phyloP scores from a whole-genome alignment of 345 rosid species.

The Dipteronia sinensis region DNA sequence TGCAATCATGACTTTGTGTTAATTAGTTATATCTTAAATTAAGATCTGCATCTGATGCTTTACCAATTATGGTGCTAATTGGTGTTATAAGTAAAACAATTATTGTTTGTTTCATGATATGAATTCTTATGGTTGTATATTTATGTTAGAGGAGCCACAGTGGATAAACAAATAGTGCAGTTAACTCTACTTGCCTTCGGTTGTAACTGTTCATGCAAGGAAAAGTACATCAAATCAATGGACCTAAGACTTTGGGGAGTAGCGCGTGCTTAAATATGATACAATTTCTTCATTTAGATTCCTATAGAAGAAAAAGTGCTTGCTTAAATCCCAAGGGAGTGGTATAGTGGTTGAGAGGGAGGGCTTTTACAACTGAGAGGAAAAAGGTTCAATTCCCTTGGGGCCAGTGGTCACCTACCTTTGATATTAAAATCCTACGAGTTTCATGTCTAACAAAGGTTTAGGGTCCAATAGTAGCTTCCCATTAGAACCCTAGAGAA shows the following conservation, averaged over 20 bases:
- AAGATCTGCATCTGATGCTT: not conserved
- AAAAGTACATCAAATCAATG: not conserved
- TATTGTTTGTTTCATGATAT: not conserved
- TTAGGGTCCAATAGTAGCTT: not conserved
- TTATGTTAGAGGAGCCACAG: not conserved
- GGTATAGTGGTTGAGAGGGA: no score
- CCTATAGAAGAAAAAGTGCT: not conserved
- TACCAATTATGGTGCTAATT: not conserved
- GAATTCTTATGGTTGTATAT: not conserved
- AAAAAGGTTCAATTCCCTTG: no score
- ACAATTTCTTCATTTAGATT: not conserved
- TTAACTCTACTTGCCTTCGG: not conserved
- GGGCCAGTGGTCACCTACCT: no score
- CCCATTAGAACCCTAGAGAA: not conserved
- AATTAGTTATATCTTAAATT: not conserved
- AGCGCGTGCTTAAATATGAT: not conserved
- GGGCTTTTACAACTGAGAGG: no score
- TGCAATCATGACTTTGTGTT: not conserved
- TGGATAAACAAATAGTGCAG: not conserved
- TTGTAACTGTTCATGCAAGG: not conserved
- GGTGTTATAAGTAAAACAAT: no score
- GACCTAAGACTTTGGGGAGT: not conserved
- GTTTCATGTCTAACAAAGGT: not conserved
- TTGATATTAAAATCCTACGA: no score
- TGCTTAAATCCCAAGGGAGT: no score